Conservation (phyloP, 2,329 filamentous ascomycete species). For the Penicillium brevicompactum region DNA sequence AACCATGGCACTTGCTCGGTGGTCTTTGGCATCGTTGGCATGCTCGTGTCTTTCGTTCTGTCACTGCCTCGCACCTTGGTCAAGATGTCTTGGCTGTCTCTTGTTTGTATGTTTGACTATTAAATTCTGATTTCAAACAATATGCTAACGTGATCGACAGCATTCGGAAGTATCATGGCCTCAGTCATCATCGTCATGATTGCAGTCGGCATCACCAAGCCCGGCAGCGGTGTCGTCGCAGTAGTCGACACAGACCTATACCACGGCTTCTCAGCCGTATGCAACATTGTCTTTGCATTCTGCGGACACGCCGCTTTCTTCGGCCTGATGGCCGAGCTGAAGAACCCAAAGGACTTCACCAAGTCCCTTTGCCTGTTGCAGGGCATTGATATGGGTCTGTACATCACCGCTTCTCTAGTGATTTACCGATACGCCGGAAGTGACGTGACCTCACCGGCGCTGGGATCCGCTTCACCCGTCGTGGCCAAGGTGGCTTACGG, state of each 20-base stretch:
- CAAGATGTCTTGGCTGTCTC: conserved; percentile 64
- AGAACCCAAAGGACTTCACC: conserved; percentile 61
- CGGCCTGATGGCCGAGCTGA: conserved; percentile 65
- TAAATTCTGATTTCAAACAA: not conserved
- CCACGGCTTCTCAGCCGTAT: conserved; percentile 62
- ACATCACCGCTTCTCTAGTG: conserved; percentile 66
- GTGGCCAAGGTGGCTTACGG: conserved; percentile 69
- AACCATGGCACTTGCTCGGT: conserved; percentile 65
- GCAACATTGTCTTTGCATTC: conserved; percentile 73
- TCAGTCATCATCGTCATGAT: conserved; percentile 70
- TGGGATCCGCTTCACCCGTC: conserved; percentile 60
- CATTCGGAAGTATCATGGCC: conserved; percentile 64
- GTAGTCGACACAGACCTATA: conserved; percentile 50
- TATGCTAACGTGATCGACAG: conserved; percentile 30
- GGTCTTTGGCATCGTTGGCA: conserved; percentile 62
- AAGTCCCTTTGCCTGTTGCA: conserved; percentile 66
- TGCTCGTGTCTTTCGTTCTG: conserved; percentile 60
- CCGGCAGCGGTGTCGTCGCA: conserved; percentile 40
- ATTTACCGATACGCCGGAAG: conserved; percentile 69
- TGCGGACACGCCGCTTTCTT: conserved; percentile 71
- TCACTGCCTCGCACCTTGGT: conserved; percentile 65
- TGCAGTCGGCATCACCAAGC: conserved; percentile 59
- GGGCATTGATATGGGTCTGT: conserved; percentile 61
- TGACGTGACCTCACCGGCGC: conserved; percentile 64
- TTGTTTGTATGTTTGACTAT: conserved; percentile 47